These are phyloP conservation scores for Blastocystis sp. DNA, from an alignment of 352 stramenopile species.

Conservation along the genomic window DNA sequence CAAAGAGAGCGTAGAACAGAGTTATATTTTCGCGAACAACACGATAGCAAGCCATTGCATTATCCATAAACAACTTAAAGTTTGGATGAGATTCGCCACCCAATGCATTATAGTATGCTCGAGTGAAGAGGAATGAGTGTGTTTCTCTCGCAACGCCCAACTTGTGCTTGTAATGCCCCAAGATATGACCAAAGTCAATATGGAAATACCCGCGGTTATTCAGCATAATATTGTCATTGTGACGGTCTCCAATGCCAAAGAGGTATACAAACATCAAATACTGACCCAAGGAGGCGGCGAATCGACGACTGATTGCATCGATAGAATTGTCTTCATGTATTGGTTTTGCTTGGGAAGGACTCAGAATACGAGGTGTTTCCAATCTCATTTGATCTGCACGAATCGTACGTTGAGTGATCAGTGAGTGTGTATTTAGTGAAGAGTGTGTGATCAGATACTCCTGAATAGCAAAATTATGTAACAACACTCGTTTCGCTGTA, in stretches of 20 bases:
- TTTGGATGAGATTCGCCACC: constrained; percentile 78
- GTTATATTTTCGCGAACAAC: constrained; percentile 8
- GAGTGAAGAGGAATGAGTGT: constrained; percentile 86
- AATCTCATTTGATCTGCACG: constrained; percentile 3
- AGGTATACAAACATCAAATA: constrained; percentile 75
- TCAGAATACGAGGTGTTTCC: constrained; percentile 8
- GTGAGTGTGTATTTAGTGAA: constrained; percentile 15
- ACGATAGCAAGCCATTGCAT: constrained; percentile 28
- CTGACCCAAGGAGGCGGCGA: constrained; percentile 45
- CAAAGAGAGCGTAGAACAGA: constrained; percentile 58
- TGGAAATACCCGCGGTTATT: constrained; percentile 88
- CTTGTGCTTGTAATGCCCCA: constrained; percentile 90
- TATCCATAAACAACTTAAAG: constrained; percentile 76
- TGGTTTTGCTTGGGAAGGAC: not conserved
- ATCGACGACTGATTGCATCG: not conserved
- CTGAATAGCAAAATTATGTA: constrained; percentile 19
- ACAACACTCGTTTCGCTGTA: constrained; percentile 31
- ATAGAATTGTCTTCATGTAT: not conserved
- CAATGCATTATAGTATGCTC: constrained; percentile 81
- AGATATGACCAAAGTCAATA: constrained; percentile 91
- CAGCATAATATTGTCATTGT: constrained; percentile 93
- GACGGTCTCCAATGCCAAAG: constrained; percentile 85
- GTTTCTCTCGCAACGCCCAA: constrained; percentile 84
- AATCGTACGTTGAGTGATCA: not conserved
- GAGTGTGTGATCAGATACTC: constrained; percentile 58